Conservation (phyloP, 2,329 filamentous ascomycete genomes). For the Orbilia javanica region DNA sequence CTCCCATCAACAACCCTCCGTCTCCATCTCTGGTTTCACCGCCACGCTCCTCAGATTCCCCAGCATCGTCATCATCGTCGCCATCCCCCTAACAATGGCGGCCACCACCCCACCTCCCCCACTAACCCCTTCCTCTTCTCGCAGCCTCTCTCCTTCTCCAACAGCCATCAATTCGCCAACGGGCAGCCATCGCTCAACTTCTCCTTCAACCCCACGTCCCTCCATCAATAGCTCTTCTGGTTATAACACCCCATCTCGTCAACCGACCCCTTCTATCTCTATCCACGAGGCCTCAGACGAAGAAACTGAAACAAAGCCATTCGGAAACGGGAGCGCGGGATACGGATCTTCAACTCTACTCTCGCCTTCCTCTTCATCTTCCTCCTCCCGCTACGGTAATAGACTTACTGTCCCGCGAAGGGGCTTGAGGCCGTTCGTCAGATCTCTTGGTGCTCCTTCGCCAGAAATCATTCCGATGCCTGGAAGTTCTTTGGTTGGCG, state of each 20-base stretch:
- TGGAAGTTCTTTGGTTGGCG: not conserved
- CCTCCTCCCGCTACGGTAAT: not conserved
- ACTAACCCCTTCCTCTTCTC: not conserved
- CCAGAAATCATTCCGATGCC: not conserved
- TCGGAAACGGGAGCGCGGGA: not conserved
- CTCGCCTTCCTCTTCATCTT: not conserved
- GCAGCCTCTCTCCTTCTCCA: not conserved
- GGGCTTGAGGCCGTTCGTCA: not conserved
- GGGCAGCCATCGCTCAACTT: not conserved
- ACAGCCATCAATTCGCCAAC: not conserved
- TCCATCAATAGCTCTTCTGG: not conserved
- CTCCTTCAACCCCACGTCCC: not conserved
- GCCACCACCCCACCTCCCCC: not conserved
- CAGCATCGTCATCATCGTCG: not conserved
- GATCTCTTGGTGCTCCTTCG: conserved; percentile 27
- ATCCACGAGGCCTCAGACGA: not conserved
- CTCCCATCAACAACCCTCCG: not conserved
- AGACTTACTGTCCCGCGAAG: not conserved
- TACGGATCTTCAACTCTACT: not conserved
- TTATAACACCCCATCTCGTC: not conserved
- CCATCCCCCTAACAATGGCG: not conserved
- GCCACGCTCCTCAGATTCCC: not conserved
- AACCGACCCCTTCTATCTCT: not conserved
- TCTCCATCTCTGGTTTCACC: not conserved
- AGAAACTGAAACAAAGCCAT: not conserved